Percentiles rank a stretch among this genome's conserved stretches.
These are phyloP conservation scores for Yarrowia galli DNA, from an alignment of 1,139 yeast species.

Conservation along the genomic window DNA sequence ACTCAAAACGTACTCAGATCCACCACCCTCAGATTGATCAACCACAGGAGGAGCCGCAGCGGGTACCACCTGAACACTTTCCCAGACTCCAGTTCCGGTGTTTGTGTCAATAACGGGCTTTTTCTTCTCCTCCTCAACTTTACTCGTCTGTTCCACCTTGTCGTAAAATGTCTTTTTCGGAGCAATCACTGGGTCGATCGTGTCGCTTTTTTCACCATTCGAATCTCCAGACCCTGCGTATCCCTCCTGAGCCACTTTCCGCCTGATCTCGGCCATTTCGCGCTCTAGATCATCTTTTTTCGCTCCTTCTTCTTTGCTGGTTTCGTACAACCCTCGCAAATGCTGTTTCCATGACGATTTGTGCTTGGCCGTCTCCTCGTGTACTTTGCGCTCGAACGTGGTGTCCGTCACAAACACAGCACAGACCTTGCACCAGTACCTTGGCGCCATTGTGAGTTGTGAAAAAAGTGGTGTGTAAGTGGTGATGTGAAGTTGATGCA, in stretches of 20 bases:
- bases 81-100: conserved; percentile 27
- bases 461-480: neutral
- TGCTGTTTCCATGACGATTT: conserved; percentile 48
- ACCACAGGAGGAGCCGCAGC: conserved; percentile 7
- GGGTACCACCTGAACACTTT: conserved; percentile 13
- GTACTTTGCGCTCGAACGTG: conserved; percentile 52
- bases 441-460: conserved; percentile 10
- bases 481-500: neutral
- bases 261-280: conserved; percentile 44
- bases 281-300: conserved; percentile 45
- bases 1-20: conserved; percentile 18
- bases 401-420: conserved; percentile 55
- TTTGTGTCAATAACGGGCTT: conserved; percentile 2
- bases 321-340: conserved; percentile 50
- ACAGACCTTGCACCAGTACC: conserved; percentile 57
- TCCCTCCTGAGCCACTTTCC: conserved; percentile 40
- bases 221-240: neutral
- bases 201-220: neutral
- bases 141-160: neutral
- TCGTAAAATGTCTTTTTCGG: conserved; percentile 8
- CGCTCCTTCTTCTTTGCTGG: conserved; percentile 47
- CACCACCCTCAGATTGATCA: neutral
- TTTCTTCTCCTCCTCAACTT: neutral
- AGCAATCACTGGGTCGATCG: neutral
- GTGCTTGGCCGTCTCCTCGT: conserved; percentile 54